Percentiles rank a stretch among this genome's conserved stretches.
phyloP scores from a whole-genome alignment of 352 stramenopile species.

The Achlya hypogyna region DNA sequence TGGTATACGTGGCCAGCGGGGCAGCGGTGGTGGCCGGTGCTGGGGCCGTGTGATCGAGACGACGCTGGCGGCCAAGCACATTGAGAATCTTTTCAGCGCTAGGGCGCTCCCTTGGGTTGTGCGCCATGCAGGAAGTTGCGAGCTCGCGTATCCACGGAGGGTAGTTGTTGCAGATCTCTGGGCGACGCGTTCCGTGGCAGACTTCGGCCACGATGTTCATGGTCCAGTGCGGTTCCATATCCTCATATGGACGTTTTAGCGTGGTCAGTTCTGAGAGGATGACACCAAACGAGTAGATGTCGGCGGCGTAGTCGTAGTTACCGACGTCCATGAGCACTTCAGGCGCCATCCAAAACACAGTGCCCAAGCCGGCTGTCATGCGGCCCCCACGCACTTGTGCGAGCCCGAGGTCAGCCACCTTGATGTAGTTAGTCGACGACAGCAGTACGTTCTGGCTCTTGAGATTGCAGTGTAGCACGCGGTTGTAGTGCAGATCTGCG shows the following conservation, averaged over 20 bases:
- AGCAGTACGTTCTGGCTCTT: not conserved
- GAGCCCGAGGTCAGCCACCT: not conserved
- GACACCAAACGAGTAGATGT: not conserved
- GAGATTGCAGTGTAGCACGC: not conserved
- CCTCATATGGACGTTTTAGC: not conserved
- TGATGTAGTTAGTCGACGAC: not conserved
- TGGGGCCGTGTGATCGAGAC: no score
- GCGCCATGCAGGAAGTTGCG: no score
- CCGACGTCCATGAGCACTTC: not conserved
- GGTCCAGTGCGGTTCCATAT: no score
- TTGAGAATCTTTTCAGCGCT: no score
- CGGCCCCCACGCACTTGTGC: not conserved
- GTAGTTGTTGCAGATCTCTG: no score
- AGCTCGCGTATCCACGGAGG: no score
- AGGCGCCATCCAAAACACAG: not conserved
- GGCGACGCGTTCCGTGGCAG: not conserved
- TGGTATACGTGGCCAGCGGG: no score
- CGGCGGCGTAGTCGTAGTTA: not conserved
- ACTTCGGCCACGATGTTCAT: not conserved
- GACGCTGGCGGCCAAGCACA: no score
- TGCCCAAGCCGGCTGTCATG: not conserved
- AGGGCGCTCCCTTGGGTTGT: no score
- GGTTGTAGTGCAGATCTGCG: not conserved
- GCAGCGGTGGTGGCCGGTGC: no score
- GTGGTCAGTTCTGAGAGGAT: not conserved